Percentiles rank a stretch among this genome's conserved stretches.
These are phyloP conservation scores for Nakazawaea sp. DNA, from an alignment of 805 yeast species.

Conservation along the genomic window DNA sequence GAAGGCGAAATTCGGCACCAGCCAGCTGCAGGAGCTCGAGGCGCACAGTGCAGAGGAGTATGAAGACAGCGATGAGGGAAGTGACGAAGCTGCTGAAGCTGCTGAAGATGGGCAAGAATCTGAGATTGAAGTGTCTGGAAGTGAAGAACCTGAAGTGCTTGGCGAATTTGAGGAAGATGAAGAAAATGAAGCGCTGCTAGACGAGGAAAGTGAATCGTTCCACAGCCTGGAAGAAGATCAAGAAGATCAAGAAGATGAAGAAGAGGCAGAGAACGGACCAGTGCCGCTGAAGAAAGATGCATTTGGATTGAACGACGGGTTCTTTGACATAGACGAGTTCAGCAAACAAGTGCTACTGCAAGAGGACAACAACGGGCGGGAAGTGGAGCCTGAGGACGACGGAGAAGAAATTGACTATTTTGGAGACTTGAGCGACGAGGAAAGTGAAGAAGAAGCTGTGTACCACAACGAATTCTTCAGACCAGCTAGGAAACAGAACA, in stretches of 20 bases:
- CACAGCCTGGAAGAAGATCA: conserved; percentile 8
- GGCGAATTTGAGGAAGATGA: conserved; percentile 22
- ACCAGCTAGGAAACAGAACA: conserved; percentile 4
- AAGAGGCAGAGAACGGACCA: conserved; percentile 14
- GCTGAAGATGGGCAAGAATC: conserved; percentile 21
- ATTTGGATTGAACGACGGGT: conserved; percentile 72
- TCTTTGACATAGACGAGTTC: conserved; percentile 81
- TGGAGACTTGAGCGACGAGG: conserved; percentile 34
- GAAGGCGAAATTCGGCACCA: conserved; percentile 28
- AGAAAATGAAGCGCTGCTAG: conserved; percentile 14
- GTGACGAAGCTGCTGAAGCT: conserved; percentile 19
- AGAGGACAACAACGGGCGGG: conserved; percentile 29
- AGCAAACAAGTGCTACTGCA: conserved; percentile 69
- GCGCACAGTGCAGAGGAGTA: conserved; percentile 22
- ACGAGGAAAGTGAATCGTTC: conserved; percentile 11
- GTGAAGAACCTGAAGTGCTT: conserved; percentile 19
- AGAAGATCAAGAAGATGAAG: conserved; percentile 11
- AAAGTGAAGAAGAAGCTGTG: conserved; percentile 34
- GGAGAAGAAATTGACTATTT: conserved; percentile 47
- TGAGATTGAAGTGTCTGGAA: conserved; percentile 16
- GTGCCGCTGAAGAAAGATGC: conserved; percentile 32
- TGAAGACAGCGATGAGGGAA: conserved; percentile 29
- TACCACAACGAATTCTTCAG: conserved; percentile 65
- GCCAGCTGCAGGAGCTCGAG: conserved; percentile 18
- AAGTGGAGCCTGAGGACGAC: conserved; percentile 46